Evolutionary conservation across 2,329 filamentous ascomycete genomes (phyloP), one percentile per base, ranked within the genome.

Genomic region (Fusarium mundagurra): DNA sequence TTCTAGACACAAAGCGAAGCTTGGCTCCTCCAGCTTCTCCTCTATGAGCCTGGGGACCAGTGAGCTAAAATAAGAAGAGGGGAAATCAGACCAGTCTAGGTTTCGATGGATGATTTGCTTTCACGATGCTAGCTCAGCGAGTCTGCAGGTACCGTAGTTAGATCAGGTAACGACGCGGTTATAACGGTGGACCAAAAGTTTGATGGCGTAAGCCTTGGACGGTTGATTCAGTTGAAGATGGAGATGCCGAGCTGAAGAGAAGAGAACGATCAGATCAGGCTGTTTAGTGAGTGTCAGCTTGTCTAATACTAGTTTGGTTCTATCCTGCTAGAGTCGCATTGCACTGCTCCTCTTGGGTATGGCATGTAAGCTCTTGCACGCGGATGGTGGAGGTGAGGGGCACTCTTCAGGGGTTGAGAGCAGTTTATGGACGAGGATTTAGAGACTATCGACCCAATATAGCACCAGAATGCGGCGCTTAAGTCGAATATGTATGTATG

Each of bases 151-250:
- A 60, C 39, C 24, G 44, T 62, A 54, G 36, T 59, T 66, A 72
- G 65, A 63, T 72, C 69, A 65, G 70, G 50, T 64, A 53, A 51
- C 51, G 57, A 47, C 51, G 29, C 31, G 57, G 57, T 62, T 61
- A 51, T 51, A 71, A 67, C 67, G 67, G 68, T 71, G 68, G 43
- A 50, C 59, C 50, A 41, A 31, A 59, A 64, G 60, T n/a, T 54
- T 50, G 55, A 67, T 67, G 62, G 61, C 50, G 68, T 20, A 69
- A 53, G 34, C 57, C 53, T 63, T 13, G 33, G 55, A 53, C 22
- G 44, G 51, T 31, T 58, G 54, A 61, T 55, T 67, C 67, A 71
- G 61, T 67, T 62, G 61, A 61, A 39, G 47, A 41, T 69, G 20
- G 50, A 18, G 61, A 47, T 50, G 54, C 41, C 39, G 67, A 69